Base-by-base conservation (phyloP, 2,329 filamentous ascomycete species). In the Tricladium varicosporioides region DNA sequence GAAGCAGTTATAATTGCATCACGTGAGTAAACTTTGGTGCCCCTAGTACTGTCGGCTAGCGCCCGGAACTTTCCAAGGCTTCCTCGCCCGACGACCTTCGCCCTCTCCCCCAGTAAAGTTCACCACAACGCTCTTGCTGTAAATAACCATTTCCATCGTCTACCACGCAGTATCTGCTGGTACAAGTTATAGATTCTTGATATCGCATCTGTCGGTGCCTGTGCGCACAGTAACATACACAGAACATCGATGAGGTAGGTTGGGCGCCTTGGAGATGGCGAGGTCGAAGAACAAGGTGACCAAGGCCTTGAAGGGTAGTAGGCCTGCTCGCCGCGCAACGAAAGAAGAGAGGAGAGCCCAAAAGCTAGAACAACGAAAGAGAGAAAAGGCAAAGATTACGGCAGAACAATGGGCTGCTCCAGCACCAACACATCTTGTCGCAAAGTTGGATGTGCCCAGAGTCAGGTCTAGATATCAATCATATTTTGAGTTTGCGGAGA, bases 401-500 rank as follows among this genome's bases (percentile, higher is more conserved):
- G 62, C 66, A 27, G 57, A 65, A n/a, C 53, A 59, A 45, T 70
- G 68, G 69, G 63, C 63, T 36, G 58, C 53, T 32, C 66, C 65
- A 46, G 61, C 65, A 19, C 69, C 68, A 9, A 49, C 66, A 8
- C 67, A 68, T 51, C 61, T 72, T 9, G 62, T 68, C 36, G 70
- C 65, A n/a, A 69, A 63, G 52, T 56, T 70, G 48, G 65, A 68
- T 48, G 50, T 63, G 31, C 69, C 70, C 13, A 69, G 65, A 53
- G 57, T 68, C 16, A 69, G 82, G 66, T 81, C 66, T 16, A 72
- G 84, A 66, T 81, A 87, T 69, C 79, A 82, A 63, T 79, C 81
- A 13, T 86, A 84, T 66, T 85, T 84, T 65, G 84, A 87, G 70
- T 78, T 85, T 60, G 80, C 85, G 58, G 80, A 86, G 65, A 87